These are phyloP conservation scores for Hypoxylon perforatum DNA, from an alignment of 495 filamentous ascomycete species.

Conservation along the genomic window DNA sequence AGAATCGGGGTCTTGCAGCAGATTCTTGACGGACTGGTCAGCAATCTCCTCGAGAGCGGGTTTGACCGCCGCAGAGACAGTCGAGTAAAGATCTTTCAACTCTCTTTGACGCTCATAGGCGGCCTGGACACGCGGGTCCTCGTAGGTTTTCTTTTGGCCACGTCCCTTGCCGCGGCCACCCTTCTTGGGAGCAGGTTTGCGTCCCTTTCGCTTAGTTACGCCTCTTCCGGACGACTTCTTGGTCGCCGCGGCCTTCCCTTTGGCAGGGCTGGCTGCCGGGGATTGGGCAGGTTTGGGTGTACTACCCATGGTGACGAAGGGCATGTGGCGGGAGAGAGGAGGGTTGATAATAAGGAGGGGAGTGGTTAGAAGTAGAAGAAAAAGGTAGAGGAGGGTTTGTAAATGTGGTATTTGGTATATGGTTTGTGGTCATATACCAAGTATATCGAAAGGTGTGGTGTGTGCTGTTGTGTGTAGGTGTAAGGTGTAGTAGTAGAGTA, in stretches of 20 bases:
- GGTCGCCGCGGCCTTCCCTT: conserved; percentile 38
- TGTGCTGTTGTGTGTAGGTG: neutral
- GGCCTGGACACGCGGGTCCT: conserved; percentile 53
- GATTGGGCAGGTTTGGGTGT: conserved; percentile 43
- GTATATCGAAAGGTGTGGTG: no score
- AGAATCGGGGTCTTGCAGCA: conserved; percentile 45
- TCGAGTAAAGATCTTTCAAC: conserved; percentile 51
- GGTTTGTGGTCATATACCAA: no score
- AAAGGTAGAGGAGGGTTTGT: neutral
- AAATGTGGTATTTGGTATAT: no score
- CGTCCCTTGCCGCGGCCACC: conserved; percentile 49
- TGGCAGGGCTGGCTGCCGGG: conserved; percentile 46
- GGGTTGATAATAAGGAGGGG: neutral
- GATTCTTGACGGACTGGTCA: conserved; percentile 49
- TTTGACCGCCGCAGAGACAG: conserved; percentile 53
- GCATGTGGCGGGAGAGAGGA: conserved; percentile 10
- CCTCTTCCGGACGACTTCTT: conserved; percentile 40
- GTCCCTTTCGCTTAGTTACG: conserved; percentile 40
- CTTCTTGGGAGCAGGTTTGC: conserved; percentile 49
- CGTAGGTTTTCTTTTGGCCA: conserved; percentile 56
- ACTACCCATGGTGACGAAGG: conserved; percentile 44
- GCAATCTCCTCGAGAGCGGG: conserved; percentile 57
- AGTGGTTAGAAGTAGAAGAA: neutral
- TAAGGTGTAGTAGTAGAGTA: neutral
- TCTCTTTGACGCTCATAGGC: conserved; percentile 58